Evolutionary conservation across 192 early-diverging fungal genomes (phyloP).

Genomic region (Coemansia sp.): DNA sequence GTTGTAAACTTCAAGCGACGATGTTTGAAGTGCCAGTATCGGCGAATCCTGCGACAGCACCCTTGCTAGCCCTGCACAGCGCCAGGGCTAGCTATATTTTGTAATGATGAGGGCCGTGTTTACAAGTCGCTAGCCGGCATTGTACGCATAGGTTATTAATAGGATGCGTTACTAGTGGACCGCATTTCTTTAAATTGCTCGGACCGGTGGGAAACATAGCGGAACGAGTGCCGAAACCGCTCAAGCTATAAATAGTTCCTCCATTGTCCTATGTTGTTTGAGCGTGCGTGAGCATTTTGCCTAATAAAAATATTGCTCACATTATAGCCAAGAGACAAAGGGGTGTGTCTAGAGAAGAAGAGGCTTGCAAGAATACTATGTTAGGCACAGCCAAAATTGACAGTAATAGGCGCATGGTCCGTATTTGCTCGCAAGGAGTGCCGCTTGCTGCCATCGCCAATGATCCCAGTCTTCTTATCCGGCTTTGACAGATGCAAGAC

Average conservation of each 20-base stretch:
- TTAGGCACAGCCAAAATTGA: conserved; percentile 31
- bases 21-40: background rate
- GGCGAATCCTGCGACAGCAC: background rate
- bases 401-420: conserved; percentile 32
- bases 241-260: background rate
- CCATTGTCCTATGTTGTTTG: background rate
- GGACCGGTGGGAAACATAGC: background rate
- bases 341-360: background rate
- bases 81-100: background rate
- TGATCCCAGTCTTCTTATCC: conserved; percentile 25
- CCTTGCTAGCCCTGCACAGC: background rate
- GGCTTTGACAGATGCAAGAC: conserved; percentile 30
- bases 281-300: background rate
- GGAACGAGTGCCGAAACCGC: background rate
- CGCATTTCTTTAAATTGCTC: background rate
- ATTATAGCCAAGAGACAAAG: background rate
- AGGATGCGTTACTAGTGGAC: background rate
- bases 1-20: background rate
- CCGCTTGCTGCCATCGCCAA: conserved; percentile 23
- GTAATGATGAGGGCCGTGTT: background rate
- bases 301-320: background rate
- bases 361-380: background rate
- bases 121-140: background rate
- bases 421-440: conserved; percentile 36
- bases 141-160: background rate